Percentiles rank a stretch among this genome's conserved stretches.
These are phyloP conservation scores for Circinella minor DNA, from an alignment of 371 early-diverging fungal genomes.

Conservation along the genomic window DNA sequence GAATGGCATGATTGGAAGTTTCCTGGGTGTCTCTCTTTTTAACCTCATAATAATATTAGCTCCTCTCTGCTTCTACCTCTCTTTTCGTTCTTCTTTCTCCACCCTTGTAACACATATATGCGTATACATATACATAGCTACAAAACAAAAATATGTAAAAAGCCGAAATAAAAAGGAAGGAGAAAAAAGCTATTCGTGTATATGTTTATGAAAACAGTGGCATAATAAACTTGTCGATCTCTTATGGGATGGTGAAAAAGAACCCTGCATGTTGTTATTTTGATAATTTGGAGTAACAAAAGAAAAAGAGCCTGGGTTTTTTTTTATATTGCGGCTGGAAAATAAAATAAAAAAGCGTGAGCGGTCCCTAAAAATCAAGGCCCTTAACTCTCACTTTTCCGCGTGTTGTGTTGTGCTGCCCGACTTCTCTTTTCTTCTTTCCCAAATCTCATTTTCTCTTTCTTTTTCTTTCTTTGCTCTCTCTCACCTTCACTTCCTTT, in stretches of 20 bases:
- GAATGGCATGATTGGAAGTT: slow-evolving; percentile 6
- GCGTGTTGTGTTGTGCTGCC: slow-evolving; percentile 4
- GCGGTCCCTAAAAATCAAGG: not conserved
- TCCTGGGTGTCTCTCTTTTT: not conserved
- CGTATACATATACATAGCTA: too few relatives aligned
- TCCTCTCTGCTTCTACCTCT: too few relatives aligned
- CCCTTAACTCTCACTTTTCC: not conserved
- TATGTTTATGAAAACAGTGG: not conserved
- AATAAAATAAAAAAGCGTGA: not conserved
- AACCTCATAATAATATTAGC: not conserved
- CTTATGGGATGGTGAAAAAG: not conserved
- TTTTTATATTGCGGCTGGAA: not conserved
- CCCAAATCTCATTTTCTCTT: not conserved
- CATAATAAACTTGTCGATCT: not conserved
- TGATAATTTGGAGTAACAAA: not conserved
- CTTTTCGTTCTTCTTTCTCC: not conserved
- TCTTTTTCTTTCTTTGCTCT: not conserved
- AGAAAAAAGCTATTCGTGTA: not conserved
- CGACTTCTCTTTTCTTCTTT: not conserved
- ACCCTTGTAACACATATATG: not conserved
- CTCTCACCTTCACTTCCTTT: not conserved
- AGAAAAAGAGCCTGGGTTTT: not conserved
- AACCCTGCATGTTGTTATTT: not conserved
- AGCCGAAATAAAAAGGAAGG: slow-evolving; percentile 1
- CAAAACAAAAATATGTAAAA: not conserved